Percentiles rank a stretch among this genome's conserved stretches.
Conservation (phyloP, 2,329 filamentous ascomycete species). For the Stemphylium beticola region DNA sequence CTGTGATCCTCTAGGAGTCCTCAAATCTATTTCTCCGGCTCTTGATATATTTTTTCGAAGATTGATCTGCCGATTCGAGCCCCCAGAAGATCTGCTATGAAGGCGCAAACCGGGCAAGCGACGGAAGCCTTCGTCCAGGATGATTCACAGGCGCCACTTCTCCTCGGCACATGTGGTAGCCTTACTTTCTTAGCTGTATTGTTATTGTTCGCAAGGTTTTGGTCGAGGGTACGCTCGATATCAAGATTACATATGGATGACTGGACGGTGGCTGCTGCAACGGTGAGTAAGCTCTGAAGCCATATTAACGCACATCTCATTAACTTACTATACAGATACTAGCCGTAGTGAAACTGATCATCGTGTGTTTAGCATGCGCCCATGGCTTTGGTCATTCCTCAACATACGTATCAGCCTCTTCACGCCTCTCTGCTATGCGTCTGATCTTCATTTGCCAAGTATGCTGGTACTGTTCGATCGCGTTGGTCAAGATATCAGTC, state of each 20-base stretch:
- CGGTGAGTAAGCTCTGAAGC: slow-evolving; percentile 13
- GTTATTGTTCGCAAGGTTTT: slow-evolving; percentile 28
- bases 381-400: slow-evolving; percentile 33
- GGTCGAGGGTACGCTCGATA: slow-evolving; percentile 22
- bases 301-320: background rate
- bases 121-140: background rate
- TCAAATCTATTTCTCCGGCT: no score
- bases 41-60: no score
- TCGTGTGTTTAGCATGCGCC: slow-evolving; percentile 24
- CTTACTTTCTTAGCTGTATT: slow-evolving; percentile 23
- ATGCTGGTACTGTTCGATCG: slow-evolving; percentile 37
- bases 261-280: slow-evolving; percentile 27
- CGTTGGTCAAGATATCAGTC: slow-evolving; percentile 33
- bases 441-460: slow-evolving; percentile 35
- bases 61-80: no score
- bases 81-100: background rate
- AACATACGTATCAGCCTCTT: slow-evolving; percentile 23
- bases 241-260: slow-evolving; percentile 26
- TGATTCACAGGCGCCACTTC: slow-evolving; percentile 28
- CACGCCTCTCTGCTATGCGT: slow-evolving; percentile 21
- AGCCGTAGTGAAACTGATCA: slow-evolving; percentile 24
- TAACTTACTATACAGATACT: slow-evolving; percentile 17
- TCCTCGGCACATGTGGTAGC: slow-evolving; percentile 28
- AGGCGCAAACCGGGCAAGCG: background rate
- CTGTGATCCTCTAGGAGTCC: no score